phyloP scores from a whole-genome alignment of 73 alveolate genomes.

The Paramecium bursaria region DNA sequence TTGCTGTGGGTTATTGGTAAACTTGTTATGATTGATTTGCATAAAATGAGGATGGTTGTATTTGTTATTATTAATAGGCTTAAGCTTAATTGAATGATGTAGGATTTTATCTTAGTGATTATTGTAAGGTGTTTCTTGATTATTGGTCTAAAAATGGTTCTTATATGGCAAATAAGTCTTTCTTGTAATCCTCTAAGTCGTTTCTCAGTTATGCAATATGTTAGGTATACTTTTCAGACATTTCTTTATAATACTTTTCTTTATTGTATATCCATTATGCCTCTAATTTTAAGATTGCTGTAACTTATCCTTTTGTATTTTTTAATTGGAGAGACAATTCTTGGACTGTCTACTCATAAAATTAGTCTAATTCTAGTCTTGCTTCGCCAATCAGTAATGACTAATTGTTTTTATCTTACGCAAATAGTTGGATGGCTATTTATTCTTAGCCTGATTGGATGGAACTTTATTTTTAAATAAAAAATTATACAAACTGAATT shows the following conservation, averaged over 20 bases:
- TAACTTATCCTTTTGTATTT: background rate
- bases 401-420: background rate
- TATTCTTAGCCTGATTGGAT: constrained; percentile 51
- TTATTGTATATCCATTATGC: constrained; percentile 50
- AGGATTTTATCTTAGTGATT: constrained; percentile 5
- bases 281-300: constrained; percentile 8
- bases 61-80: background rate
- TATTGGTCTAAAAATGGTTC: constrained; percentile 38
- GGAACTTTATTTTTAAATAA: background rate
- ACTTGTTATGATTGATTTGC: no score
- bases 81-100: background rate
- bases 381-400: constrained; percentile 5
- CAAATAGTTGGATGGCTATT: constrained; percentile 11
- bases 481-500: constrained; percentile 2
- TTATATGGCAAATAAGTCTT: constrained; percentile 29
- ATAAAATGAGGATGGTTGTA: background rate
- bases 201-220: background rate
- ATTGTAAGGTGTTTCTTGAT: constrained; percentile 11
- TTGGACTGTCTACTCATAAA: constrained; percentile 44
- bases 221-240: constrained; percentile 15
- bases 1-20: no score
- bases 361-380: constrained; percentile 27
- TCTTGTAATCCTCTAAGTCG: constrained; percentile 38
- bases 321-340: background rate
- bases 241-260: constrained; percentile 53